Evolutionary conservation across 768 basidiomycete genomes (phyloP).

Genomic region (Boletus patriciae): DNA sequence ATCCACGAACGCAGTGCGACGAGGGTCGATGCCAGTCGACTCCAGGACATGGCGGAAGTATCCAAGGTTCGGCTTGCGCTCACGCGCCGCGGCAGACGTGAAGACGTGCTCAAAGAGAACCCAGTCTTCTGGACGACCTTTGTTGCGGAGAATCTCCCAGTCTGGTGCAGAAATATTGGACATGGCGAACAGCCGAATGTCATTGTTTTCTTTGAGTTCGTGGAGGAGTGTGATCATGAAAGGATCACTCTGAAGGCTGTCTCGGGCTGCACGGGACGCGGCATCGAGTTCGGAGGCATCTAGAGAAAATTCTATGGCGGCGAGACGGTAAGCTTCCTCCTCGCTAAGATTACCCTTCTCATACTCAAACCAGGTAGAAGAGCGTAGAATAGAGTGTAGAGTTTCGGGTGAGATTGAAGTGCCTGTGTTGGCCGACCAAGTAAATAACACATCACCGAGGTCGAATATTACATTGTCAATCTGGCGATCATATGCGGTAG

Average conservation of each 20-base stretch:
- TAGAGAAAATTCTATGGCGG: conserved; percentile 15
- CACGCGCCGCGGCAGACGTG: conserved; percentile 17
- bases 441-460: conserved; percentile 23
- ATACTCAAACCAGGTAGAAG: conserved; percentile 23
- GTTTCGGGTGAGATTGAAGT: conserved; percentile 15
- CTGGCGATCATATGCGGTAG: conserved; percentile 5
- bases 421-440: conserved; percentile 19
- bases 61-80: conserved; percentile 24
- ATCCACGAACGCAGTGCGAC: conserved; percentile 24
- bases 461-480: conserved; percentile 27
- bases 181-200: conserved; percentile 22
- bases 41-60: conserved; percentile 17
- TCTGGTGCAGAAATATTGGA: conserved; percentile 24
- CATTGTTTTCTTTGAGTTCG: conserved; percentile 6
- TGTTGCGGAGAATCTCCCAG: conserved; percentile 20
- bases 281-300: conserved; percentile 12
- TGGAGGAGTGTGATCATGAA: conserved; percentile 19
- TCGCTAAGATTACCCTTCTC: conserved; percentile 21
- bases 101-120: conserved; percentile 21
- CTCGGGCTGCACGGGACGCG: conserved; percentile 7
- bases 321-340: conserved; percentile 8
- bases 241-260: conserved; percentile 9
- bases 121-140: conserved; percentile 16
- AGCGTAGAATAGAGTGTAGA: conserved; percentile 13
- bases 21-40: conserved; percentile 17